Percentiles rank a stretch among this genome's conserved stretches.
Conservation (phyloP, 2,329 filamentous ascomycete species). For the Ascochyta lentis region DNA sequence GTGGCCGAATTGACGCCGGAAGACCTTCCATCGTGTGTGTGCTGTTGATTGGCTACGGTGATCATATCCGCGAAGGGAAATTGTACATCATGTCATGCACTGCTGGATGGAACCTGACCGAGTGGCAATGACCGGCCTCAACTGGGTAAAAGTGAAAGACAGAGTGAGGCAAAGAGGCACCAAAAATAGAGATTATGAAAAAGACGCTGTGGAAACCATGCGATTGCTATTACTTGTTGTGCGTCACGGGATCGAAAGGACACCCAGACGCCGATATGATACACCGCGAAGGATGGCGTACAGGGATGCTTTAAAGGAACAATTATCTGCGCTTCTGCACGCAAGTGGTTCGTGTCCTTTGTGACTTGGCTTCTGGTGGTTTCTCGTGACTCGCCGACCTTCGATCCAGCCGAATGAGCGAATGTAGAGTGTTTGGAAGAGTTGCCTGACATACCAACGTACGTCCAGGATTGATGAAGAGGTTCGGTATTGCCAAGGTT, state of each 20-base stretch:
- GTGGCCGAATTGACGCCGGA: background rate
- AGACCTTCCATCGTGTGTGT: background rate
- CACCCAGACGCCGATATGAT: slow-evolving; percentile 19
- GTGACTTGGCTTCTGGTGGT: background rate
- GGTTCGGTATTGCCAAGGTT: background rate
- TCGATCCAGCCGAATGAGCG: slow-evolving; percentile 6
- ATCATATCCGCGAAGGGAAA: background rate
- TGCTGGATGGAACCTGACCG: background rate
- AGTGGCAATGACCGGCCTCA: background rate
- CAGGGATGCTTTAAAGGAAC: background rate
- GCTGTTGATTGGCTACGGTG: slow-evolving; percentile 1
- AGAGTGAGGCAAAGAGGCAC: background rate
- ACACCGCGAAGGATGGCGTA: slow-evolving; percentile 8
- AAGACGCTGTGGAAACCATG: slow-evolving; percentile 13
- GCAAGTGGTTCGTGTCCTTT: background rate
- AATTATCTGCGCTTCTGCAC: background rate
- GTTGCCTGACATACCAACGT: background rate
- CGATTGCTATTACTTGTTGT: slow-evolving; percentile 25
- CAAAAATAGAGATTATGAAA: background rate
- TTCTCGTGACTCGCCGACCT: slow-evolving; percentile 1
- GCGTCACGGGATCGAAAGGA: slow-evolving; percentile 6
- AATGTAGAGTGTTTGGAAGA: background rate
- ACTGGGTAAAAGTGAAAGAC: background rate
- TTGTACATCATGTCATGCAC: no score
- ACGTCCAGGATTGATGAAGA: background rate